These are phyloP conservation scores for Brassica nigra DNA, from an alignment of 345 rosid species.

Conservation along the genomic window DNA sequence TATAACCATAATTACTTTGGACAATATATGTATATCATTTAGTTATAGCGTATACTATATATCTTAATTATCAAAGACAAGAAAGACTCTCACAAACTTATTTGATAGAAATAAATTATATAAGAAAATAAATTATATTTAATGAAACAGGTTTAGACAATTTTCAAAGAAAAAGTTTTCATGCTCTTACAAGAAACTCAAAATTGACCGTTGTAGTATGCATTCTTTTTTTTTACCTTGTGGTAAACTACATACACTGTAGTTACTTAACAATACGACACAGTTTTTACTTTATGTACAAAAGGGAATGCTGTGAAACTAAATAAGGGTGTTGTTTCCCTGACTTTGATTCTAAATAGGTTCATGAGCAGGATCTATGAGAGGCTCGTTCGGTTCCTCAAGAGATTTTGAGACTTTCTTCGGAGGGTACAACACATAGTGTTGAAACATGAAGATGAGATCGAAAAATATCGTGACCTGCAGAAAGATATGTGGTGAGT, in stretches of 20 bases:
- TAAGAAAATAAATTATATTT: background rate
- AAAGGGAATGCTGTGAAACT: conserved; percentile 6
- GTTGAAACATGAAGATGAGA: conserved; percentile 83
- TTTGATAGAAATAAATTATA: background rate
- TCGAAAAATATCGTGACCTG: conserved; percentile 84
- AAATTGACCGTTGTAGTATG: conserved; percentile 9
- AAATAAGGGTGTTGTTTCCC: background rate
- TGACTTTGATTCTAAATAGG: conserved; percentile 41
- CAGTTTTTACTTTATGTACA: conserved; percentile 11
- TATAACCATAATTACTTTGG: conserved; percentile 43
- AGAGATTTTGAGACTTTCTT: conserved; percentile 36
- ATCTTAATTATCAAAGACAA: background rate
- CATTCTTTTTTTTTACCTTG: background rate
- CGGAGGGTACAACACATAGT: conserved; percentile 68
- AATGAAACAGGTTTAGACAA: background rate
- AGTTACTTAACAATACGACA: background rate
- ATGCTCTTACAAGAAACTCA: conserved; percentile 8
- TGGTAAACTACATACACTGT: conserved; percentile 5
- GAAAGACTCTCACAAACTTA: conserved; percentile 9
- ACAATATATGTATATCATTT: background rate
- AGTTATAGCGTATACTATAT: too few relatives aligned
- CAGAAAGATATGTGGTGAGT: conserved; percentile 7
- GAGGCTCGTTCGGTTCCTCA: conserved; percentile 55
- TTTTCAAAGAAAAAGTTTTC: background rate
- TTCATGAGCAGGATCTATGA: conserved; percentile 53